Base-by-base conservation (phyloP, 2,329 filamentous ascomycete species). In the Zymoseptoria passerinii region DNA sequence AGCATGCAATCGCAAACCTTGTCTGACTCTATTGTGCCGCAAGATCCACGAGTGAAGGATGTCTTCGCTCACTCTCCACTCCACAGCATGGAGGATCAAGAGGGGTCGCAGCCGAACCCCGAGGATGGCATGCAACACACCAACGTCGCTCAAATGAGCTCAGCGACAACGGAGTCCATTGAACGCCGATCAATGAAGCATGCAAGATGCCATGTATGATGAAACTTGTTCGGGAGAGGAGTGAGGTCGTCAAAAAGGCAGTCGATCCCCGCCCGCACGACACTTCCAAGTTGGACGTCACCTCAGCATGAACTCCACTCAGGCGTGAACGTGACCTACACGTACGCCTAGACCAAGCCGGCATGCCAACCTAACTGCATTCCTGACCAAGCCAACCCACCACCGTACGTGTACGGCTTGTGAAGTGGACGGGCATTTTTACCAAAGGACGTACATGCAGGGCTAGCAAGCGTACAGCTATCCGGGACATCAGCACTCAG, bases 41-140 rank as follows among this genome's bases (percentile, higher is more conserved):
- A 16, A 44, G 5, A 16, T 44, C 35, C 13, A 44, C 35, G 35
- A 16, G 35, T 9, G 35, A 40, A 40, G 35, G 3, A 40, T 40
- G 9, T 13, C 35, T 16, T 40, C 7, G 6, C 35, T 16, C 10
- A 16, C 10, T 8, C 35, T 40, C 5, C 35, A 40, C 35, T 40
- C 35, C 35, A 40, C 35, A 13, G n/a, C 13, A 10, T 10, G 35
- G 23, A 23, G 4, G 23, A 40, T 48, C 27, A 55, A 49, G 62
- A 62, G 62, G 62, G 61, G 61, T 61, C 49, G 29, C 28, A 54
- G 54, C 53, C 55, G 55, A 58, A 56, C 50, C 51, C 60, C 58
- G 58, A 64, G 59, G 61, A 29, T 29, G n/a, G 20, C 28, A 23
- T 53, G 18, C 48, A 27, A 7, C 20, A 28, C 29, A 19, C 48